phyloP scores from a whole-genome alignment of 768 basidiomycete species.

The Termitomyces sp. region DNA sequence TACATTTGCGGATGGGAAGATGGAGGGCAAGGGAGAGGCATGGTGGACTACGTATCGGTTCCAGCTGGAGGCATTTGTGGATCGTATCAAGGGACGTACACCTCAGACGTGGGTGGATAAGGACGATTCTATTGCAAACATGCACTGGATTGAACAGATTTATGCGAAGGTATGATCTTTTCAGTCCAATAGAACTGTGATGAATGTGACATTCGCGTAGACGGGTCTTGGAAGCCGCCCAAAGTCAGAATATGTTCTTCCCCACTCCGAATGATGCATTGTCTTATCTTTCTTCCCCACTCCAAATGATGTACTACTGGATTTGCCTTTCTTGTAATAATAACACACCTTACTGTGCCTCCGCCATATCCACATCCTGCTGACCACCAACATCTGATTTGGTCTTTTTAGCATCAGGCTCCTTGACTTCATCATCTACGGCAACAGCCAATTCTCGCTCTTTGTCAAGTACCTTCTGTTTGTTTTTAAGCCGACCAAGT shows the following conservation, averaged over 20 bases:
- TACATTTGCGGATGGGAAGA: conserved; percentile 38
- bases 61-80: conserved; percentile 64
- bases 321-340: neutral
- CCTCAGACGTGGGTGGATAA: conserved; percentile 52
- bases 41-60: conserved; percentile 60
- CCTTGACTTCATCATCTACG: conserved; percentile 21
- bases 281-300: neutral
- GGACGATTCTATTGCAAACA: conserved; percentile 54
- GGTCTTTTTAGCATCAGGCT: conserved; percentile 33
- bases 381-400: conserved; percentile 26
- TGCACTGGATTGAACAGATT: conserved; percentile 56
- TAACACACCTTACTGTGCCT: neutral
- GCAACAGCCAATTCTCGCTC: conserved; percentile 17
- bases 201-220: conserved; percentile 9
- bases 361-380: conserved; percentile 21
- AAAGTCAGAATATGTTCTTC: conserved; percentile 19
- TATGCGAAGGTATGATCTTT: conserved; percentile 43
- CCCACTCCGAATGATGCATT: neutral
- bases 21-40: conserved; percentile 41
- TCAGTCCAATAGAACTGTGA: neutral
- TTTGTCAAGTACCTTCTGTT: conserved; percentile 40
- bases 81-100: conserved; percentile 48
- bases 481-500: conserved; percentile 49
- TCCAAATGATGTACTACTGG: too few species aligned
- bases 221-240: conserved; percentile 25